Evolutionary conservation across 139 green algal species (phyloP).

Genomic region (Chlorella ohadii): DNA sequence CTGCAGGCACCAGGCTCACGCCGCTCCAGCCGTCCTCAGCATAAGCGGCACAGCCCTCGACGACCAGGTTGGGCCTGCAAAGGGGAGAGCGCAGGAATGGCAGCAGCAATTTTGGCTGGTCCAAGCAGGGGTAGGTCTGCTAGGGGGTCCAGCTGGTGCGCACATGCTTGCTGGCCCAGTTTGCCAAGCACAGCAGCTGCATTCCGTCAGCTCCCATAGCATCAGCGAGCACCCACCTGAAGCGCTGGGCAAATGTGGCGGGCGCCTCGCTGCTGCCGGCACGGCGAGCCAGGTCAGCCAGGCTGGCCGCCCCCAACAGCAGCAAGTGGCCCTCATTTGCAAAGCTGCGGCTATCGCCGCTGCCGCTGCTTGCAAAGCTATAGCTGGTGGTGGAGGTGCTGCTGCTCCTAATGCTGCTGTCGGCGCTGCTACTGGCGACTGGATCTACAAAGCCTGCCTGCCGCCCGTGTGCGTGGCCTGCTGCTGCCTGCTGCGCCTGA

Average conservation of each 20-base stretch:
- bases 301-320: conserved; percentile 66
- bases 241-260: conserved; percentile 13
- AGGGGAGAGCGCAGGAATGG: neutral
- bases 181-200: too few species aligned
- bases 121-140: neutral
- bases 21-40: conserved; percentile 67
- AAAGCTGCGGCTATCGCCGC: conserved; percentile 57
- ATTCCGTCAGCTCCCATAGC: too few species aligned
- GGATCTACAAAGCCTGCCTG: too few species aligned
- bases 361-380: too few species aligned
- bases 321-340: conserved; percentile 89
- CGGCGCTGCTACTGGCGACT: neutral
- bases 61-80: conserved; percentile 83
- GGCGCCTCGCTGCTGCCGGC: neutral
- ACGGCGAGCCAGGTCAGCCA: conserved; percentile 59
- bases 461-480: neutral
- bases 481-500: neutral
- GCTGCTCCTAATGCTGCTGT: neutral
- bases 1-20: conserved; percentile 34
- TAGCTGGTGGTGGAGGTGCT: too few species aligned
- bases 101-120: too few species aligned
- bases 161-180: too few species aligned
- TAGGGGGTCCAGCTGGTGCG: too few species aligned
- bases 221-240: neutral
- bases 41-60: conserved; percentile 55